Evolutionary conservation across 257 asterid genomes (phyloP), one percentile per base, ranked within the genome.

Genomic region (Solanum raphanifolium): DNA sequence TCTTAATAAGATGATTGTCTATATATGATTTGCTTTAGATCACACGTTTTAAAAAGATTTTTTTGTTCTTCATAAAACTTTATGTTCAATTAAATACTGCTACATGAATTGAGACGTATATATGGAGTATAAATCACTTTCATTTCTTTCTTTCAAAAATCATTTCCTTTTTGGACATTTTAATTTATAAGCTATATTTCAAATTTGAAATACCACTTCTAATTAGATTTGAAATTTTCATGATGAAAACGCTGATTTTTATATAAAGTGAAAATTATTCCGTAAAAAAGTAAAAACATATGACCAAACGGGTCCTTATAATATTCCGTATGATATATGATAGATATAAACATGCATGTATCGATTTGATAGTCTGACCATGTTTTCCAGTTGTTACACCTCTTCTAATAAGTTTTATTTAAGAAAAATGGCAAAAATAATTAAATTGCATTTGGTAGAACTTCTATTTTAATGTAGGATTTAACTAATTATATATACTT

Each of bases 41-140:
- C 0, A 15, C 0, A 31, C 6, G 0, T 71, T 13, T 71, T 1
- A 31, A 15, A 31, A 29, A 3, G 9, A 20, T 27, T 13, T 71
- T 29, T 32, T 16, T 32, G 0, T 34, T 34, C 0, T 18, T 4
- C 21, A 7, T 69, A 29, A 29, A 69, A 32, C 0, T 72, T 3
- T 4, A 34, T 4, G 27, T 5, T 0, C 2, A 72, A 34, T 72
- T 10, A 69, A 69, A 4, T 4, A 34, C 0, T 18, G 0, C 1
- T 7, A 15, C 27, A 18, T 32, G 10, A 72, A 72, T 32, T 72
- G 43, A 1, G 13, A 72, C 41, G 6, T 0, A 4, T 6, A 39
- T 39, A 39, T 39, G 3, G 16, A 5, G 3, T 75, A 43, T 38
- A 36, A 36, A 9, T 75, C 3, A 2, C 25, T 75, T 75, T 75